Conservation (phyloP, 495 filamentous ascomycete genomes). For the Xylaria cubensis region DNA sequence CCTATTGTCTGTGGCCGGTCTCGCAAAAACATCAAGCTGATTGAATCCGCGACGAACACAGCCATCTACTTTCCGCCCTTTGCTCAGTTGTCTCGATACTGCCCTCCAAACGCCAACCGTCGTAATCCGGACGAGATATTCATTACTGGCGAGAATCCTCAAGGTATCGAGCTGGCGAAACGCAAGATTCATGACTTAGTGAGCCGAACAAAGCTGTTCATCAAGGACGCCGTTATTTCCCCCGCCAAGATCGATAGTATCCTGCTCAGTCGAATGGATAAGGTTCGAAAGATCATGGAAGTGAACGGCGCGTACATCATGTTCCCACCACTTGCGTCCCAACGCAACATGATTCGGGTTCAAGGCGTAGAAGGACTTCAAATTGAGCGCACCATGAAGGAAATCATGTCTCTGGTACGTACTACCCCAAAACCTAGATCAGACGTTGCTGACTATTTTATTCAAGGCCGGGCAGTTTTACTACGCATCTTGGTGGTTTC, state of each 20-base stretch:
- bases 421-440: neutral
- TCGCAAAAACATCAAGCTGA: conserved; percentile 94
- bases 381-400: conserved; percentile 90
- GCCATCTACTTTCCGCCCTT: conserved; percentile 98
- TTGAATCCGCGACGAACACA: conserved; percentile 91
- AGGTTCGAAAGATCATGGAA: conserved; percentile 97
- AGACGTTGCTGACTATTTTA: neutral
- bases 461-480: conserved; percentile 93
- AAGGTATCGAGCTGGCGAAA: conserved; percentile 85
- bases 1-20: conserved; percentile 88
- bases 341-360: conserved; percentile 79
- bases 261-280: conserved; percentile 87
- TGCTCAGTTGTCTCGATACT: conserved; percentile 86
- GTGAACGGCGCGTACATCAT: conserved; percentile 93
- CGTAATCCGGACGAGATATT: conserved; percentile 89
- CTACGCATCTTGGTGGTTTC: conserved; percentile 94
- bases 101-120: conserved; percentile 75
- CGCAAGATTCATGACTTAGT: conserved; percentile 85
- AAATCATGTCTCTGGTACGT: conserved; percentile 90
- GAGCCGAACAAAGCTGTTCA: conserved; percentile 75
- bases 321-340: conserved; percentile 82
- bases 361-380: conserved; percentile 92
- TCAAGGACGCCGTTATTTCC: conserved; percentile 88
- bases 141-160: conserved; percentile 84
- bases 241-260: conserved; percentile 93